Evolutionary conservation across 805 yeast genomes (phyloP), one percentile per base, ranked within the genome.

Genomic region (Candida nonsorbophila): DNA sequence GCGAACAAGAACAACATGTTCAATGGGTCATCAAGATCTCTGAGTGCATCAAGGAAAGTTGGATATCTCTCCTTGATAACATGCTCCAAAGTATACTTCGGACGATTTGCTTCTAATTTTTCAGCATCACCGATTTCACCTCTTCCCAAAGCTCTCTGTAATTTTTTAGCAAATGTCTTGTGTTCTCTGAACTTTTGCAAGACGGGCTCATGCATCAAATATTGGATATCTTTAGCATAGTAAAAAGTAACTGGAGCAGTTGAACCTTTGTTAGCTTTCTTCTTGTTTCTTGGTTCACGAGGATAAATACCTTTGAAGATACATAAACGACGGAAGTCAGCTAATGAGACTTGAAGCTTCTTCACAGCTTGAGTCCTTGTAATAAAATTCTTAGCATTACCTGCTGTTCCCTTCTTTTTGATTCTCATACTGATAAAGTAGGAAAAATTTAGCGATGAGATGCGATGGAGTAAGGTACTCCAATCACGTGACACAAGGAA

Each of bases 251-350:
- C 82, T 26, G 95, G 95, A 15, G 94, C 94, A 6, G 97, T 85
- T n/a, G 95, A 84, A 14, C 98, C 97, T 61, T 86, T 92, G 61
- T 87, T 90, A 36, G 97, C 96, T 70, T 86, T 88, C 77, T 83
- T 86, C 67, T 88, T 92, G 61, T 85, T 86, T 47, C 88, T 71
- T 26, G 97, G 97, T 53, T 87, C 97, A 55, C 98, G 77, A 31
- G 98, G 98, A 54, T 86, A 92, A 41, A 92, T 88, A 29, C 98
- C 98, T 59, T 92, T 92, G 72, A 92, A 86, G 55, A 92, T 92
- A 72, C 98, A 92, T 52, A 92, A 72, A 51, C 98, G 78, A 64
- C 95, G 79, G 74, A 92, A 92, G 62, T 92, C 98, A 8, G 97
- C 97, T 28, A 92, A 69, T 3, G 97, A 83, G 16, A 92, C 82